These are phyloP conservation scores for Kwoniella europaea DNA, from an alignment of 768 basidiomycete species.

Conservation along the genomic window DNA sequence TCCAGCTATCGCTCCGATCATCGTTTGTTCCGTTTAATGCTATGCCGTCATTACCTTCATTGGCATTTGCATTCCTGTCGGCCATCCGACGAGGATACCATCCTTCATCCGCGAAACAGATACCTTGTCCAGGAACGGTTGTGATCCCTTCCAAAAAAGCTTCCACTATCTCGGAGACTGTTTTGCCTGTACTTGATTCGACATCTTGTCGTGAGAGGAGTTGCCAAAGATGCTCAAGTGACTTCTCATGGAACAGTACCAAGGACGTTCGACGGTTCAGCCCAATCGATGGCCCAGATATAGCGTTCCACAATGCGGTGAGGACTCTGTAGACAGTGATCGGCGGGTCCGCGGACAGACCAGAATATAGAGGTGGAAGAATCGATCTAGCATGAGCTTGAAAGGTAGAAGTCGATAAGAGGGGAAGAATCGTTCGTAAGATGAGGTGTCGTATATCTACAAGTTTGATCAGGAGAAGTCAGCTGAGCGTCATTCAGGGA, in stretches of 20 bases:
- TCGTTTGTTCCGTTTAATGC: slow-evolving; percentile 62
- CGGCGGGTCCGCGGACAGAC: slow-evolving; percentile 50
- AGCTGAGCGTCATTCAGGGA: not conserved
- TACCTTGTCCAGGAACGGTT: slow-evolving; percentile 76
- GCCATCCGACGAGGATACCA: slow-evolving; percentile 82
- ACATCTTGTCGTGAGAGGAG: slow-evolving; percentile 72
- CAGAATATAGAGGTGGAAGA: slow-evolving; percentile 46
- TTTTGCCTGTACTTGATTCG: slow-evolving; percentile 64
- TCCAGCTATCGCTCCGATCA: slow-evolving; percentile 35
- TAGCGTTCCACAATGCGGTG: slow-evolving; percentile 45
- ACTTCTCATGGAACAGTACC: slow-evolving; percentile 47
- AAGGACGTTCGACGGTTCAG: slow-evolving; percentile 46
- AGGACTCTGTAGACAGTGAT: slow-evolving; percentile 51
- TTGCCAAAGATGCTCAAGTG: slow-evolving; percentile 65
- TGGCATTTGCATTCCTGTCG: slow-evolving; percentile 39
- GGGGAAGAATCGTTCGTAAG: slow-evolving; percentile 44
- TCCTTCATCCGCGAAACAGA: slow-evolving; percentile 86
- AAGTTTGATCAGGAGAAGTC: not conserved
- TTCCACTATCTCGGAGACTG: slow-evolving; percentile 68
- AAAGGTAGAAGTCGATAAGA: slow-evolving; percentile 47
- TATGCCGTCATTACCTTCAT: slow-evolving; percentile 54
- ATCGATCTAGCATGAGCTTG: slow-evolving; percentile 48
- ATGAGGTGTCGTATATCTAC: slow-evolving; percentile 54
- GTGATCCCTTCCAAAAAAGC: slow-evolving; percentile 86
- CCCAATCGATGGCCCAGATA: slow-evolving; percentile 41